These are phyloP conservation scores for Bipolaris gigantea DNA, from an alignment of 2,329 filamentous ascomycete species.

Conservation along the genomic window DNA sequence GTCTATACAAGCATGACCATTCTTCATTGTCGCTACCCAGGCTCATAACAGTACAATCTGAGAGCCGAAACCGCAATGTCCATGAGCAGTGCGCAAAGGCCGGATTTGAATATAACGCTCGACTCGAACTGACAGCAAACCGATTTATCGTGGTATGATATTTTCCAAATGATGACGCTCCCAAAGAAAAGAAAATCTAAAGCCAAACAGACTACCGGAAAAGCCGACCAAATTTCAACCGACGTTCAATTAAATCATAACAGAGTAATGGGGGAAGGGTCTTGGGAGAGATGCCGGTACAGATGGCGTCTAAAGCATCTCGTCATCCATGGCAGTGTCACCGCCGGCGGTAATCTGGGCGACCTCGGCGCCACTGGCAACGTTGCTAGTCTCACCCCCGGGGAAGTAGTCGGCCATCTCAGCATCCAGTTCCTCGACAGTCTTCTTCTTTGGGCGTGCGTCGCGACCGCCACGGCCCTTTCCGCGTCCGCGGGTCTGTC, in stretches of 20 bases:
- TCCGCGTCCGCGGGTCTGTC: slow-evolving; percentile 49
- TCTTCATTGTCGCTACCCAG: slow-evolving; percentile 23
- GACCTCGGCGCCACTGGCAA: slow-evolving; percentile 49
- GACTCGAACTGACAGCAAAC: slow-evolving; percentile 13
- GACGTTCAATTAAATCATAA: slow-evolving; percentile 14
- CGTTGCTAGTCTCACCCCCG: slow-evolving; percentile 47
- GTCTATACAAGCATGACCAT: slow-evolving; percentile 14
- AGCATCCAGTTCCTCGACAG: slow-evolving; percentile 89
- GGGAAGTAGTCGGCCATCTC: slow-evolving; percentile 98
- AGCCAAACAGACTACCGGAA: slow-evolving; percentile 14
- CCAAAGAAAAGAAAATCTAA: slow-evolving; percentile 21
- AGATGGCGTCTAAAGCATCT: slow-evolving; percentile 38
- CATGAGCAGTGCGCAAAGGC: slow-evolving; percentile 30
- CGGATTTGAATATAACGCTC: slow-evolving; percentile 12
- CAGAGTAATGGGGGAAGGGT: neutral
- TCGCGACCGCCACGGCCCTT: slow-evolving; percentile 50
- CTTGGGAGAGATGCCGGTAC: neutral
- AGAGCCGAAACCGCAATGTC: slow-evolving; percentile 11
- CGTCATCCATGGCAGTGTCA: slow-evolving; percentile 46
- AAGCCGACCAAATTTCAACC: slow-evolving; percentile 14
- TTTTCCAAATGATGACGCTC: slow-evolving; percentile 19
- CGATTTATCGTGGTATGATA: slow-evolving; percentile 8
- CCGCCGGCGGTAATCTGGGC: slow-evolving; percentile 48
- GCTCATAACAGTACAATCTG: slow-evolving; percentile 19
- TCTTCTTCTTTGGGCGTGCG: slow-evolving; percentile 81